Percentiles rank a stretch among this genome's conserved stretches.
Evolutionary conservation across 2,329 filamentous ascomycete species (phyloP).

Genomic region (Coleophoma cylindrospora): DNA sequence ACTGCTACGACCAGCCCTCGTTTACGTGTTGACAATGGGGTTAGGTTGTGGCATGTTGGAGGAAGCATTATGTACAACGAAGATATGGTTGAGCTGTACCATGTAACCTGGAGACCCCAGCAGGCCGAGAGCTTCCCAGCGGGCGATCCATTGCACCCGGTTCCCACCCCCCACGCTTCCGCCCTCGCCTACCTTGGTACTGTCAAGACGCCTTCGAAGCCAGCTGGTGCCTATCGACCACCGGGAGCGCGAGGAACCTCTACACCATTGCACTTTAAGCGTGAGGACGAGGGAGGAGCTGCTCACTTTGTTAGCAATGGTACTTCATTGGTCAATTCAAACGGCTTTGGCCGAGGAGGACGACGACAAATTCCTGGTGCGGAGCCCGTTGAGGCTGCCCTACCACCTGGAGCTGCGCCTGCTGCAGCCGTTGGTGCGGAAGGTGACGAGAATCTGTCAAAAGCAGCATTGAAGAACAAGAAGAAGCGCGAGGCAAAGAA

Average conservation of each 20-base stretch:
- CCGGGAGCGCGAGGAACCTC: conserved; percentile 85
- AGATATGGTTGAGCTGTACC: conserved; percentile 91
- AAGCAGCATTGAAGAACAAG: conserved; percentile 91
- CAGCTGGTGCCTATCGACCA: conserved; percentile 92
- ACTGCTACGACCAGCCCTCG: conserved; percentile 97
- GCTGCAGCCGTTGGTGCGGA: conserved; percentile 56
- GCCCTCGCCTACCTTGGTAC: conserved; percentile 77
- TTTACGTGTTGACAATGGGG: conserved; percentile 91
- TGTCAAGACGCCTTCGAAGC: conserved; percentile 92
- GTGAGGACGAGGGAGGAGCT: conserved; percentile 92
- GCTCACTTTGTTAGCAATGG: conserved; percentile 80
- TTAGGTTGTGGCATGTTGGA: conserved; percentile 90
- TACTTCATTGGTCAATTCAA: conserved; percentile 56
- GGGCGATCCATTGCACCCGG: conserved; percentile 66
- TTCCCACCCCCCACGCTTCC: conserved; percentile 77
- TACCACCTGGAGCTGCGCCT: conserved; percentile 65
- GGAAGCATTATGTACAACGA: conserved; percentile 91
- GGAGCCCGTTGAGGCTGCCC: conserved; percentile 60
- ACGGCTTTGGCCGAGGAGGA: conserved; percentile 68
- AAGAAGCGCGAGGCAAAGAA: conserved; percentile 97
- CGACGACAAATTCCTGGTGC: conserved; percentile 84
- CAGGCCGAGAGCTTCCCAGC: conserved; percentile 51
- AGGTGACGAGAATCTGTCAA: conserved; percentile 67
- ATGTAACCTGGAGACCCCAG: conserved; percentile 82
- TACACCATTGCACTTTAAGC: conserved; percentile 92